These are phyloP conservation scores for Penicillium decumbens DNA, from an alignment of 2,329 filamentous ascomycete genomes.

Conservation along the genomic window DNA sequence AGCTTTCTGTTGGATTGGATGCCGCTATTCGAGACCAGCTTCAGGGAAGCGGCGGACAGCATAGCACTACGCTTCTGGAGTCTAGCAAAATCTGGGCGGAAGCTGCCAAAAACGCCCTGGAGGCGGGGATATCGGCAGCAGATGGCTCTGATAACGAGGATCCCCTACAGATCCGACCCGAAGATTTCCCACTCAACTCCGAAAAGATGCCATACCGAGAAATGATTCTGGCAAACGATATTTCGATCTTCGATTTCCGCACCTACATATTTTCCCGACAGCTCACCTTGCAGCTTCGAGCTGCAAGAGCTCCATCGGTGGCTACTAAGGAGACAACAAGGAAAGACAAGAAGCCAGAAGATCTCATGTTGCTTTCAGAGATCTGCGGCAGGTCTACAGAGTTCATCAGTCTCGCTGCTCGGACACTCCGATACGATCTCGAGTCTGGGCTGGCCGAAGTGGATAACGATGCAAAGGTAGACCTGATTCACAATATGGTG, in stretches of 20 bases:
- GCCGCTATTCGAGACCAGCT: constrained; percentile 71
- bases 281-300: constrained; percentile 70
- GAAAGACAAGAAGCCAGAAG: constrained; percentile 60
- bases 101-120: constrained; percentile 52
- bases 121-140: constrained; percentile 30
- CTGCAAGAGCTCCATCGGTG: constrained; percentile 60
- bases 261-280: constrained; percentile 92
- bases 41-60: constrained; percentile 57
- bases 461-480: constrained; percentile 29
- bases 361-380: constrained; percentile 75
- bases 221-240: constrained; percentile 87
- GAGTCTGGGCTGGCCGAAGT: constrained; percentile 54
- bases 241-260: constrained; percentile 92
- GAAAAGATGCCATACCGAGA: constrained; percentile 79
- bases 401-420: constrained; percentile 76
- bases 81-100: constrained; percentile 70
- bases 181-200: constrained; percentile 44
- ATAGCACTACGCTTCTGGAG: constrained; percentile 66
- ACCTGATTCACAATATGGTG: constrained; percentile 45
- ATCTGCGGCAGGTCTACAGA: constrained; percentile 76
- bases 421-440: constrained; percentile 75
- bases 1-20: constrained; percentile 83
- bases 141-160: constrained; percentile 30
- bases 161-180: constrained; percentile 26
- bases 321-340: constrained; percentile 41